Conservation (phyloP, 805 yeast species). For the Starmera dryadoides region DNA sequence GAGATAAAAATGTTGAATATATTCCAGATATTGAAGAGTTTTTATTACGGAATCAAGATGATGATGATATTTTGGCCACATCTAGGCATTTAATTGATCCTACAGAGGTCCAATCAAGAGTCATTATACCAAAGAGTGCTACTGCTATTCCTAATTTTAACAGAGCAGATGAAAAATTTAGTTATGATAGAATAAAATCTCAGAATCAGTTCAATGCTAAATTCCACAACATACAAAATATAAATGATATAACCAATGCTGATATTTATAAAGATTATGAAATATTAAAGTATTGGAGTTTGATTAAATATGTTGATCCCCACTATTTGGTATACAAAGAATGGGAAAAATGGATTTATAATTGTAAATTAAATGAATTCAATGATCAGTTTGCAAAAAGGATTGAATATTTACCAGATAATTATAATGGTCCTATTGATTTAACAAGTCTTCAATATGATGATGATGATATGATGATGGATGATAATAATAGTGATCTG, state of each 20-base stretch:
- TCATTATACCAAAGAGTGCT: constrained; percentile 6
- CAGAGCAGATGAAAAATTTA: constrained; percentile 1
- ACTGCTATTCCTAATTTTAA: constrained; percentile 1
- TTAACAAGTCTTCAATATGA: background rate
- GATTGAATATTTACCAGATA: constrained; percentile 1
- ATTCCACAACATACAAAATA: background rate
- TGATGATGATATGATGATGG: constrained; percentile 6
- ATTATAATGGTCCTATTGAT: constrained; percentile 1
- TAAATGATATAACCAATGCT: constrained; percentile 11
- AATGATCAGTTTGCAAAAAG: background rate
- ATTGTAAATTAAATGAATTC: constrained; percentile 7
- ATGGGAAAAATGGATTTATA: constrained; percentile 25
- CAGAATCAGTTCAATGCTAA: constrained; percentile 2
- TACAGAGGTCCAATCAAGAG: background rate
- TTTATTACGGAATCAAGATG: constrained; percentile 11
- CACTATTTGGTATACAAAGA: constrained; percentile 10
- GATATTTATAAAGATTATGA: constrained; percentile 19
- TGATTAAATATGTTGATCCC: constrained; percentile 22
- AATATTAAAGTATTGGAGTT: constrained; percentile 17
- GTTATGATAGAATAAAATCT: constrained; percentile 5
- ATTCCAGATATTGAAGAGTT: constrained; percentile 14
- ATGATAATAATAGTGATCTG: constrained; percentile 1
- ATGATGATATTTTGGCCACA: constrained; percentile 6
- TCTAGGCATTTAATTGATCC: constrained; percentile 5
- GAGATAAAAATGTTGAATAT: constrained; percentile 1